Evolutionary conservation across 2,329 filamentous ascomycete genomes (phyloP).

Genomic region (Alternaria arborescens): DNA sequence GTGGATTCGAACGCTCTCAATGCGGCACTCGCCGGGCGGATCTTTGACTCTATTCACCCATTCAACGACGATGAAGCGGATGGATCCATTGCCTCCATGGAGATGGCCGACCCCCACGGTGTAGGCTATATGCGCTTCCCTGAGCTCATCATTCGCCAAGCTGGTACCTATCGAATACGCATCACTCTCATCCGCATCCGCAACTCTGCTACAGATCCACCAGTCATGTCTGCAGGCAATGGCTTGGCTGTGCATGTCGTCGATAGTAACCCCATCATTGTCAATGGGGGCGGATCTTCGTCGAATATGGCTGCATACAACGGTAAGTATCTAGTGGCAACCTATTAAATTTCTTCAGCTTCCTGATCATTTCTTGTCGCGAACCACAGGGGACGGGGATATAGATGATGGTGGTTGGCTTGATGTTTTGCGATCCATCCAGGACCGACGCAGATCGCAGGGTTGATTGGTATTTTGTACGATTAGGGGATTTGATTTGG

Average conservation of each 20-base stretch:
- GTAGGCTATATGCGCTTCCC: constrained; percentile 52
- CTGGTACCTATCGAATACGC: constrained; percentile 49
- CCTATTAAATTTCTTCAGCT: constrained; percentile 39
- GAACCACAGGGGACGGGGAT: constrained; percentile 37
- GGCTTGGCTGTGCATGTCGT: constrained; percentile 44
- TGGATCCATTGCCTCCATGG: constrained; percentile 48
- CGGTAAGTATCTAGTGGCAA: constrained; percentile 46
- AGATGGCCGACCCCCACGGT: constrained; percentile 45
- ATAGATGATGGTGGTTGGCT: constrained; percentile 44
- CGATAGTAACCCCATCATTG: constrained; percentile 48
- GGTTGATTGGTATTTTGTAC: constrained; percentile 27
- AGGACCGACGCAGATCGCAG: constrained; percentile 33
- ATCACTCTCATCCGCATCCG: constrained; percentile 49
- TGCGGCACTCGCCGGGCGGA: constrained; percentile 39
- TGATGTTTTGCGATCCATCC: constrained; percentile 40
- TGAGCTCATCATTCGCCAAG: constrained; percentile 47
- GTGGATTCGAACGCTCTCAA: constrained; percentile 43
- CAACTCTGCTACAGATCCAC: constrained; percentile 36
- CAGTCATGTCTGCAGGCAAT: constrained; percentile 35
- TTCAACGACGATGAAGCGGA: constrained; percentile 50
- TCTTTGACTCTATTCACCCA: constrained; percentile 48
- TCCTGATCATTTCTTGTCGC: constrained; percentile 36
- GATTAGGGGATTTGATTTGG: constrained; percentile 23
- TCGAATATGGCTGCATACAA: constrained; percentile 34
- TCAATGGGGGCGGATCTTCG: constrained; percentile 34